Conservation (phyloP, 225 moss, liverwort and hornwort species). For the Polytrichum formosum region DNA sequence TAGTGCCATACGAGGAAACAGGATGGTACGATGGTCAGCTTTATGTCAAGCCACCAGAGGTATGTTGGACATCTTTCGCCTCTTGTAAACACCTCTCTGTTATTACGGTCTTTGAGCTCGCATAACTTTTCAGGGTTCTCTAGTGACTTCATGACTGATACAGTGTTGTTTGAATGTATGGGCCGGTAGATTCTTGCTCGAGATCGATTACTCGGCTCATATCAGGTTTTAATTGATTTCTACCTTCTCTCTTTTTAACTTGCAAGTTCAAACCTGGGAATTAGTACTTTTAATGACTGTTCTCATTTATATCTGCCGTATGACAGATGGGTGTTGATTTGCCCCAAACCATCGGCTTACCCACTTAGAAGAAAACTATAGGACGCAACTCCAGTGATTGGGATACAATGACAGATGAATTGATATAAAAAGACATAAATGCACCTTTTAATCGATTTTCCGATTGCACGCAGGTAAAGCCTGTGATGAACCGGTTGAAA, state of each 20-base stretch:
- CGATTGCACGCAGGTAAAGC: slow-evolving; percentile 47
- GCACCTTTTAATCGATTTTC: slow-evolving; percentile 9
- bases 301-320: no score
- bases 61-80: slow-evolving; percentile 14
- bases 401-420: neutral
- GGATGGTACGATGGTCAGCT: slow-evolving; percentile 77
- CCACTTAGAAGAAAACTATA: no score
- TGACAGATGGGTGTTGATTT: no score
- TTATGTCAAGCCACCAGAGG: slow-evolving; percentile 70
- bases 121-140: neutral
- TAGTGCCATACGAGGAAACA: slow-evolving; percentile 66
- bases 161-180: neutral
- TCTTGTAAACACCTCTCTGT: no score
- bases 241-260: neutral
- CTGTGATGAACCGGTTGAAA: slow-evolving; percentile 65
- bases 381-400: neutral
- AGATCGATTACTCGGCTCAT: slow-evolving; percentile 64
- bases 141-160: neutral
- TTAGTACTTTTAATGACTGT: no score
- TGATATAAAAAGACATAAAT: neutral
- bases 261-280: no score
- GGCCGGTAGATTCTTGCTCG: slow-evolving; percentile 58
- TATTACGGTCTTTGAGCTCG: no score
- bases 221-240: slow-evolving; percentile 35
- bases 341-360: no score